A percentile compares a stretch with the other conserved stretches of the same genome.
These are phyloP conservation scores for Umbelopsis ramanniana DNA, from an alignment of 192 early-diverging fungal genomes.

Conservation along the genomic window DNA sequence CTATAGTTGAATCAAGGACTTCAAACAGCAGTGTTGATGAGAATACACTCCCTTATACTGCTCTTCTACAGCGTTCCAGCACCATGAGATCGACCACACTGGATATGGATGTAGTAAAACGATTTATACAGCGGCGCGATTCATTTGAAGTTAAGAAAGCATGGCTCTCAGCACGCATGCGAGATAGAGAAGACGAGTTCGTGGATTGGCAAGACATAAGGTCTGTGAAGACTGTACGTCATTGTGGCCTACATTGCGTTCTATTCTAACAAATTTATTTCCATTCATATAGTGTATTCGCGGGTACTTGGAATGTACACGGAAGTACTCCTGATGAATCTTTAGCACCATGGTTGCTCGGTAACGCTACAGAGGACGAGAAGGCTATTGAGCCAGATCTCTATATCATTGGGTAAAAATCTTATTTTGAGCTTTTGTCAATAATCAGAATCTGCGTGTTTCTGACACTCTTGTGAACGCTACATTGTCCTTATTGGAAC, in stretches of 20 bases:
- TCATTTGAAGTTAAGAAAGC: conserved; percentile 11
- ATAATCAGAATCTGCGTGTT: no score
- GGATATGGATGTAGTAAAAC: neutral
- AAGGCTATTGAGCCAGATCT: conserved; percentile 57
- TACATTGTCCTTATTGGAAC: no score
- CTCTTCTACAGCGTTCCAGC: neutral
- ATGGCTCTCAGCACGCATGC: conserved; percentile 39
- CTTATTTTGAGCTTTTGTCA: neutral
- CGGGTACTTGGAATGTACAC: conserved; percentile 94
- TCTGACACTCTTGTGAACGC: no score
- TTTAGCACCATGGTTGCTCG: conserved; percentile 68
- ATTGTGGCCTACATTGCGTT: neutral
- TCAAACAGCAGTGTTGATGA: neutral
- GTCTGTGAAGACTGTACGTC: conserved; percentile 13
- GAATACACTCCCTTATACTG: neutral
- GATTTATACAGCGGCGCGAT: neutral
- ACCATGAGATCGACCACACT: neutral
- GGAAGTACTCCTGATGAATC: conserved; percentile 64
- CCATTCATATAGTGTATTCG: conserved; percentile 58
- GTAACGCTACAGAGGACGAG: conserved; percentile 43
- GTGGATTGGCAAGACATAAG: conserved; percentile 37
- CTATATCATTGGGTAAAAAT: conserved; percentile 71
- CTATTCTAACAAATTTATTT: neutral
- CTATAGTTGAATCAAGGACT: neutral
- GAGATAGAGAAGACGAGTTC: conserved; percentile 45